These are phyloP conservation scores for Akebia trifoliata DNA, from an alignment of 164 flowering plant species.

Conservation along the genomic window DNA sequence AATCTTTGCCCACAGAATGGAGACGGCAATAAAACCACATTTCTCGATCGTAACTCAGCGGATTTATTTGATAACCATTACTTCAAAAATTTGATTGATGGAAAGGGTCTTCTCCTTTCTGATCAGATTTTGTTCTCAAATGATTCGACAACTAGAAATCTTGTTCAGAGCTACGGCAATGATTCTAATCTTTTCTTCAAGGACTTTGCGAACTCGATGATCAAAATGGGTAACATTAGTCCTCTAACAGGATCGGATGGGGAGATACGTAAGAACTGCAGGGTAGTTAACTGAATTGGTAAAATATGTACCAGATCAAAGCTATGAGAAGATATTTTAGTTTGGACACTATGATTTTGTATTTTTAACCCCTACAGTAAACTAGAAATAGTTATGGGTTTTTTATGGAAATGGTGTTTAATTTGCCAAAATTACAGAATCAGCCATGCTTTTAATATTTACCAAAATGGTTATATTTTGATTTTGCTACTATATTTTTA, in stretches of 20 bases:
- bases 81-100: constrained; percentile 54
- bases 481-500: too few relatives aligned
- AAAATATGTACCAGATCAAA: too few relatives aligned
- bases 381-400: too few relatives aligned
- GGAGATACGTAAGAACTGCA: constrained; percentile 59
- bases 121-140: constrained; percentile 59
- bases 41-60: constrained; percentile 56
- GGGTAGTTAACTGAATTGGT: constrained; percentile 46
- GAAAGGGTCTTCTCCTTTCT: constrained; percentile 61
- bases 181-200: constrained; percentile 33
- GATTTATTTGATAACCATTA: constrained; percentile 78
- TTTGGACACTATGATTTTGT: too few relatives aligned
- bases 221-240: constrained; percentile 67
- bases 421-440: too few relatives aligned
- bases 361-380: too few relatives aligned
- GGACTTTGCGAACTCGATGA: constrained; percentile 61
- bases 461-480: too few relatives aligned
- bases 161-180: constrained; percentile 51
- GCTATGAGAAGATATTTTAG: too few relatives aligned
- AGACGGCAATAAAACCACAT: constrained; percentile 49
- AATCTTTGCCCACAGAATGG: constrained; percentile 47
- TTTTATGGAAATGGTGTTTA: too few relatives aligned
- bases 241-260: constrained; percentile 57
- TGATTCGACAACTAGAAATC: constrained; percentile 35
- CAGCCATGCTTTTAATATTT: too few relatives aligned